Percentiles rank a stretch among this genome's conserved stretches.
phyloP scores from a whole-genome alignment of 805 yeast genomes.

The Lachancea cidri region DNA sequence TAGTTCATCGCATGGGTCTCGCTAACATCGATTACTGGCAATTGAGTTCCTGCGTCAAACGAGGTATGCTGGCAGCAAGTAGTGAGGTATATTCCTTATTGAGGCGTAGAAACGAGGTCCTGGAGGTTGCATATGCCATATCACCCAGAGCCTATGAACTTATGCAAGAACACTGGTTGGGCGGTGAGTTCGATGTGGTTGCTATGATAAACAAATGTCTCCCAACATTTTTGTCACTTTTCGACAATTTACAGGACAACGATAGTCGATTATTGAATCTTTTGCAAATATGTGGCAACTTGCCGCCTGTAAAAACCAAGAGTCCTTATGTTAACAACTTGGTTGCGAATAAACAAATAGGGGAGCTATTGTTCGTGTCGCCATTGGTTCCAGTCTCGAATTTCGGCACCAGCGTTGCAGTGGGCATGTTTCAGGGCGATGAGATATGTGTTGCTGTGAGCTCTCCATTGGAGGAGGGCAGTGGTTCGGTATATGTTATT shows the following conservation, averaged over 20 bases:
- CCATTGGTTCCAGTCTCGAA: conserved; percentile 28
- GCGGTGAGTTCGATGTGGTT: conserved; percentile 24
- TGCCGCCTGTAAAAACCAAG: conserved; percentile 11
- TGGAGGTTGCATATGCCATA: conserved; percentile 13
- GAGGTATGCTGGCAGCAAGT: conserved; percentile 49
- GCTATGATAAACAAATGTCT: conserved; percentile 19
- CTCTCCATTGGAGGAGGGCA: conserved; percentile 42
- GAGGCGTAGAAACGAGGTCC: conserved; percentile 11
- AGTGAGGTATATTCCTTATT: conserved; percentile 37
- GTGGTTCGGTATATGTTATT: conserved; percentile 43
- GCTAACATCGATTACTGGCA: conserved; percentile 31
- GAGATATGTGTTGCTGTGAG: conserved; percentile 45
- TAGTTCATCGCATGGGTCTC: conserved; percentile 37
- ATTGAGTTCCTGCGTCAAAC: conserved; percentile 44
- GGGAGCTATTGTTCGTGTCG: conserved; percentile 13
- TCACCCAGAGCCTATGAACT: conserved; percentile 21
- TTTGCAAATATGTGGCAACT: conserved; percentile 18
- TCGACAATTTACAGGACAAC: conserved; percentile 3
- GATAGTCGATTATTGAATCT: neutral
- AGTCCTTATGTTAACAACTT: neutral
- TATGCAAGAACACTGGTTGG: conserved; percentile 23
- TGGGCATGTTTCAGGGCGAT: conserved; percentile 39
- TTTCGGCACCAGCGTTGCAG: conserved; percentile 43
- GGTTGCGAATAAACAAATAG: neutral
- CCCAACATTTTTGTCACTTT: conserved; percentile 12